Conservation (phyloP, 1,284 basidiomycete genomes). For the Erythrobasidium hasegawianum region DNA sequence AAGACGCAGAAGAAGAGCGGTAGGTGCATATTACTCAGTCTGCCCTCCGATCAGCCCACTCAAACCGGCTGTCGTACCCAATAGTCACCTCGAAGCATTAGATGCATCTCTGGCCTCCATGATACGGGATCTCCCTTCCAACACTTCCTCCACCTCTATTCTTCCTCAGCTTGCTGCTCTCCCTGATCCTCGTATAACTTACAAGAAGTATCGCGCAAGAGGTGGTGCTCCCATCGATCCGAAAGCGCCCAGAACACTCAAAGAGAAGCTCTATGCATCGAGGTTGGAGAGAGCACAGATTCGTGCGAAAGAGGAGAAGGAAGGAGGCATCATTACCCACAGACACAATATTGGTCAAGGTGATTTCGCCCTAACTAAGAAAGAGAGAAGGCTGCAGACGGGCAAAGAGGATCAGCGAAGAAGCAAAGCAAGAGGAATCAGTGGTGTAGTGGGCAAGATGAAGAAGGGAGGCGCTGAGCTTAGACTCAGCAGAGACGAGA, state of each 20-base stretch:
- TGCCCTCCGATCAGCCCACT: background rate
- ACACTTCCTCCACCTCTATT: slow-evolving; percentile 5
- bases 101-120: slow-evolving; percentile 29
- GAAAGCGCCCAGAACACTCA: slow-evolving; percentile 17
- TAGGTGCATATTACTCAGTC: slow-evolving; percentile 4
- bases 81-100: slow-evolving; percentile 25
- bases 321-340: slow-evolving; percentile 14
- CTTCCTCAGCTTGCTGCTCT: slow-evolving; percentile 8
- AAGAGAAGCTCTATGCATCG: slow-evolving; percentile 26
- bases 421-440: slow-evolving; percentile 29
- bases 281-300: slow-evolving; percentile 17
- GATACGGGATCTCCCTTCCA: slow-evolving; percentile 25
- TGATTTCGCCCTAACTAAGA: slow-evolving; percentile 28
- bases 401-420: slow-evolving; percentile 25
- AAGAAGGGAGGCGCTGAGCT: slow-evolving; percentile 26
- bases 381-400: slow-evolving; percentile 20
- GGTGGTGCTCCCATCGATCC: slow-evolving; percentile 19
- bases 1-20: slow-evolving; percentile 21
- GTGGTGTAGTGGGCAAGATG: slow-evolving; percentile 31
- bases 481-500: slow-evolving; percentile 22
- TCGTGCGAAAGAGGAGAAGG: slow-evolving; percentile 14
- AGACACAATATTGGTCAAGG: slow-evolving; percentile 14
- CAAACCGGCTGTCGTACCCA: background rate
- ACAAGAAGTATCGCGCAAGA: slow-evolving; percentile 5
- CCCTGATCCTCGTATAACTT: slow-evolving; percentile 3